Conservation (phyloP, 805 yeast species). For the Candida sanyiensis region DNA sequence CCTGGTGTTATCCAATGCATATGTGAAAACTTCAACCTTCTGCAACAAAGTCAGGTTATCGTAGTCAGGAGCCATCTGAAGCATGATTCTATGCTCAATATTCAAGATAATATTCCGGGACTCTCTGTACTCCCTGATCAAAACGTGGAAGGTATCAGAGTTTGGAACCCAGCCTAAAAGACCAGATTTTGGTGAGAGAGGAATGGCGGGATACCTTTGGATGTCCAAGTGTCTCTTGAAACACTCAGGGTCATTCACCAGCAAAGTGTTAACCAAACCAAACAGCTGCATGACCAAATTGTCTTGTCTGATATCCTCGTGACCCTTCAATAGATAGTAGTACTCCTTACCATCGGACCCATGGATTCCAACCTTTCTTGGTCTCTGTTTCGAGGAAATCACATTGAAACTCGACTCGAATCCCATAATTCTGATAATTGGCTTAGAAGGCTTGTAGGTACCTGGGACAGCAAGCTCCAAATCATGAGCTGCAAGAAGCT, state of each 20-base stretch:
- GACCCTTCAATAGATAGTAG: constrained; percentile 81
- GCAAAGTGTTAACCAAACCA: constrained; percentile 87
- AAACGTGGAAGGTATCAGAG: constrained; percentile 91
- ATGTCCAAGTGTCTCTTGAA: constrained; percentile 93
- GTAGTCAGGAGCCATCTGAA: constrained; percentile 95
- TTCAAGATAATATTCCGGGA: constrained; percentile 82
- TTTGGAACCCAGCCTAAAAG: constrained; percentile 95
- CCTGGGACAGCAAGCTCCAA: constrained; percentile 92
- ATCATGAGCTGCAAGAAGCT: constrained; percentile 68
- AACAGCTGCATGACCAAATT: constrained; percentile 96
- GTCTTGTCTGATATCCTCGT: constrained; percentile 97
- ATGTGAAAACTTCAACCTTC: constrained; percentile 94
- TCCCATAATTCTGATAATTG: constrained; percentile 61
- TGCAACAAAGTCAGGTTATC: constrained; percentile 84
- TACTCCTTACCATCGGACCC: constrained; percentile 94
- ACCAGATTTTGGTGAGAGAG: constrained; percentile 96
- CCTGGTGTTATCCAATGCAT: constrained; percentile 89
- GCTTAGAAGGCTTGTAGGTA: constrained; percentile 80
- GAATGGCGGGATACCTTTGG: constrained; percentile 89
- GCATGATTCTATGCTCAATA: constrained; percentile 91
- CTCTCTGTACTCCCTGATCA: constrained; percentile 89
- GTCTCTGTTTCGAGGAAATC: constrained; percentile 93
- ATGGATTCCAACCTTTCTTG: constrained; percentile 69
- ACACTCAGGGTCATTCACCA: constrained; percentile 89
- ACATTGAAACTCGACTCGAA: constrained; percentile 84